Evolutionary conservation across 2,329 filamentous ascomycete genomes (phyloP).

Genomic region (Trichoderma sp.): DNA sequence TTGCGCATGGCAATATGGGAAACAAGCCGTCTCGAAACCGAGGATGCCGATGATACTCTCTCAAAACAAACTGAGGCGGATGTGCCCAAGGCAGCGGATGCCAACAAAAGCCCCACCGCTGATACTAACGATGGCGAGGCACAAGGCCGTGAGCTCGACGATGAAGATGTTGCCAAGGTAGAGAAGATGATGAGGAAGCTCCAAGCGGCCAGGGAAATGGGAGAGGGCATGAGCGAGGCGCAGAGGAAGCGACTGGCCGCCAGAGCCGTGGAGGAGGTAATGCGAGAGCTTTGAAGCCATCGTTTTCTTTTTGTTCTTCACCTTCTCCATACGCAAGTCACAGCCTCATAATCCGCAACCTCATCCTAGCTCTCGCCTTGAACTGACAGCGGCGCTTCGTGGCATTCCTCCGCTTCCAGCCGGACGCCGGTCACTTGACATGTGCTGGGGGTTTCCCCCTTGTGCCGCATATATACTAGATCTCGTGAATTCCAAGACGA

Average conservation of each 20-base stretch:
- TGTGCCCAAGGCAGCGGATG: constrained; percentile 18
- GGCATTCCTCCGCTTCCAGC: neutral
- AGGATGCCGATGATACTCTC: constrained; percentile 27
- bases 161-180: constrained; percentile 55
- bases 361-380: neutral
- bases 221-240: constrained; percentile 56
- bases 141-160: constrained; percentile 35
- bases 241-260: constrained; percentile 60
- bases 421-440: neutral
- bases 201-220: constrained; percentile 58
- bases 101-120: neutral
- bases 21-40: constrained; percentile 22
- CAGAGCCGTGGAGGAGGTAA: constrained; percentile 60
- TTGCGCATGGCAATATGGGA: constrained; percentile 52
- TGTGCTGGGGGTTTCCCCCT: neutral
- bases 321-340: neutral
- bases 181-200: constrained; percentile 63
- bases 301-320: neutral
- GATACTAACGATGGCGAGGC: neutral
- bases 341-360: neutral
- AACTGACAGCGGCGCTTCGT: neutral
- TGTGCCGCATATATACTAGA: neutral
- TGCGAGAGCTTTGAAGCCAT: constrained; percentile 51
- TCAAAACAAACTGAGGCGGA: constrained; percentile 20
- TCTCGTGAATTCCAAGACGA: neutral